Conservation (phyloP, 805 yeast genomes). For the Ogataea nitratoaversa region DNA sequence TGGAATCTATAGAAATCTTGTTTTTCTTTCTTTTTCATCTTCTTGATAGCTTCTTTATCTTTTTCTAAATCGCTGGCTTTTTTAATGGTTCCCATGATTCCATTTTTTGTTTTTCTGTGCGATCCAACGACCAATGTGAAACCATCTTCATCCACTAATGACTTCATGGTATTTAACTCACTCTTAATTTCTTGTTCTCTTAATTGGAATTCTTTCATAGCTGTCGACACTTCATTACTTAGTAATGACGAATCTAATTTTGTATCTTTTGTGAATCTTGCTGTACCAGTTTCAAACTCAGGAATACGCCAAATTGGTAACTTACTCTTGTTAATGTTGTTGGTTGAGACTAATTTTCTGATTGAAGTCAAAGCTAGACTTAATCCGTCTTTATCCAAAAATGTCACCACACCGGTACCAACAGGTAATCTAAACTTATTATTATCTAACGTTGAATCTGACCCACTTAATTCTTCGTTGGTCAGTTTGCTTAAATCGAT, state of each 20-base stretch:
- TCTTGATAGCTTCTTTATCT: slow-evolving; percentile 38
- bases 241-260: slow-evolving; percentile 48
- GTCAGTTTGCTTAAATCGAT: slow-evolving; percentile 57
- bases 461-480: slow-evolving; percentile 46
- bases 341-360: slow-evolving; percentile 39
- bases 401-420: slow-evolving; percentile 68
- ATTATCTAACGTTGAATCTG: too few species aligned
- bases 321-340: slow-evolving; percentile 12
- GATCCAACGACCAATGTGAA: slow-evolving; percentile 87
- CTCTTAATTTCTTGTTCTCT: slow-evolving; percentile 63
- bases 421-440: slow-evolving; percentile 53
- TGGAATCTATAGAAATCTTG: slow-evolving; percentile 95
- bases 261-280: slow-evolving; percentile 41
- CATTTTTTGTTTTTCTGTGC: slow-evolving; percentile 76
- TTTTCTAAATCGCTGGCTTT: slow-evolving; percentile 25
- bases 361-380: slow-evolving; percentile 62
- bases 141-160: slow-evolving; percentile 86
- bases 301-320: slow-evolving; percentile 39
- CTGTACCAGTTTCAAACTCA: slow-evolving; percentile 28
- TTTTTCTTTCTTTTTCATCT: slow-evolving; percentile 70
- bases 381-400: slow-evolving; percentile 67
- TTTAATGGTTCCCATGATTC: slow-evolving; percentile 51
- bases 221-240: slow-evolving; percentile 51
- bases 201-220: slow-evolving; percentile 63
- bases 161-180: slow-evolving; percentile 49